These are phyloP conservation scores for Trematosphaeria pertusa DNA, from an alignment of 2,329 filamentous ascomycete genomes.

Conservation along the genomic window DNA sequence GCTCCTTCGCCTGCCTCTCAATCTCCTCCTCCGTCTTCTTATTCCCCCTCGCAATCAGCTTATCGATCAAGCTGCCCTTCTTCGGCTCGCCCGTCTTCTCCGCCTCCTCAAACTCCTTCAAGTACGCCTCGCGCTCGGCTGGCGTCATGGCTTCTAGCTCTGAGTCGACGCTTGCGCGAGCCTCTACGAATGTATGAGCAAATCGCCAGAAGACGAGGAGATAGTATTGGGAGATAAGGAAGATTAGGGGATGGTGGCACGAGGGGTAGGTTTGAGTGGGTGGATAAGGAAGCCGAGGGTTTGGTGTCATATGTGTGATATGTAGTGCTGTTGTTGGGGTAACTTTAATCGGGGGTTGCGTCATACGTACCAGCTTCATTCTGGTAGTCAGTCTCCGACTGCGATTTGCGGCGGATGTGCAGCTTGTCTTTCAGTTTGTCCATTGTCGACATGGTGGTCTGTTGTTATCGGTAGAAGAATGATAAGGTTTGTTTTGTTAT, in stretches of 20 bases:
- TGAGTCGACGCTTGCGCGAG: slow-evolving; percentile 40
- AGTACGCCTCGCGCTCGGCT: slow-evolving; percentile 42
- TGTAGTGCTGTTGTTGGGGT: too few relatives aligned
- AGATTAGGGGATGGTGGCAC: not conserved
- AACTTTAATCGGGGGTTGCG: not conserved
- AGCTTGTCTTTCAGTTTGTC: slow-evolving; percentile 47
- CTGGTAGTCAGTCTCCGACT: slow-evolving; percentile 25
- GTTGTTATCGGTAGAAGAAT: not conserved
- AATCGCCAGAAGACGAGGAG: not conserved
- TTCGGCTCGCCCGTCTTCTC: slow-evolving; percentile 40
- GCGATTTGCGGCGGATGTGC: slow-evolving; percentile 43
- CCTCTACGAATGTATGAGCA: slow-evolving; percentile 23
- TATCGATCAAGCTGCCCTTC: slow-evolving; percentile 41
- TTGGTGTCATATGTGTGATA: too few relatives aligned
- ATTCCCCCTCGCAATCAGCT: slow-evolving; percentile 43
- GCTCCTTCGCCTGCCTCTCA: slow-evolving; percentile 30
- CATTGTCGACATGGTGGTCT: slow-evolving; percentile 26
- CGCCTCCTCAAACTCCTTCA: slow-evolving; percentile 45
- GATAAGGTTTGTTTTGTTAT: not conserved
- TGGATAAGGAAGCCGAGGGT: too few relatives aligned
- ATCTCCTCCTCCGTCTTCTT: slow-evolving; percentile 45
- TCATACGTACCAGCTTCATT: slow-evolving; percentile 14
- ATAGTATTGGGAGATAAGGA: not conserved
- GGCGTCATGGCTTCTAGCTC: slow-evolving; percentile 43
- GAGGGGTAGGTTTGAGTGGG: too few relatives aligned